Evolutionary conservation across 306 rosid species (phyloP), one percentile per base, ranked within the genome.

Genomic region (Luffa aegyptiaca): DNA sequence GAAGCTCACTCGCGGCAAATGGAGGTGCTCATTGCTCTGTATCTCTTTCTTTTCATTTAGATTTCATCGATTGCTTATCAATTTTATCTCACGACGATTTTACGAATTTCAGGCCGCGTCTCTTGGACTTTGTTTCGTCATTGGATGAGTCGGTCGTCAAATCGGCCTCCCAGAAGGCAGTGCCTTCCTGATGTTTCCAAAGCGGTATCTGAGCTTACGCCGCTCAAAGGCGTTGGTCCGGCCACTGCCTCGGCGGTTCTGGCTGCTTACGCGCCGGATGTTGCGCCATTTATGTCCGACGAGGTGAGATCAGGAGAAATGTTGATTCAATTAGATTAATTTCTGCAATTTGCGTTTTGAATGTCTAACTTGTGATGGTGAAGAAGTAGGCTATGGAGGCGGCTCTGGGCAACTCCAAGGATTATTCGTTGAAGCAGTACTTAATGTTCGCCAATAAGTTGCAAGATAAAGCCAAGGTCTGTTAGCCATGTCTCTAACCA

Each of bases 1-100:
- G 97, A 94, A 92, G 88, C 97, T 94, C 88, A 82, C 93, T 3
- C 97, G 97, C 12, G 97, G 98, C 0, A 92, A 95, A 83, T 92
- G 97, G 97, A 87, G 98, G 97, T 93, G 16, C 53, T 5, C 10
- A 16, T 0, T 36, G 20, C 10, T 63, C 20, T 63, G 17, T 5
- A n/a, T 58, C 5, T 53, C 26, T 56, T 37, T 48, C 56, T 21
- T 13, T 18, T 61, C 14, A 64, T 42, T 81, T 58, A 20, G 39
- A 14, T 68, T 42, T 69, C 35, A 10, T n/a, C 35, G 52, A 69
- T 66, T 42, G 5, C 18, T n/a, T 18, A 20, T 42, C 75, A 44
- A 42, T 78, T 58, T 45, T 14, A 48, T 61, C 21, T 5, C 31
- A 31, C 26, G 37, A 31, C 2, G 35, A 35, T 51, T 52, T 77